These are phyloP conservation scores for Carex scoparia DNA, from an alignment of 176 grass and related monocot species.

Conservation along the genomic window DNA sequence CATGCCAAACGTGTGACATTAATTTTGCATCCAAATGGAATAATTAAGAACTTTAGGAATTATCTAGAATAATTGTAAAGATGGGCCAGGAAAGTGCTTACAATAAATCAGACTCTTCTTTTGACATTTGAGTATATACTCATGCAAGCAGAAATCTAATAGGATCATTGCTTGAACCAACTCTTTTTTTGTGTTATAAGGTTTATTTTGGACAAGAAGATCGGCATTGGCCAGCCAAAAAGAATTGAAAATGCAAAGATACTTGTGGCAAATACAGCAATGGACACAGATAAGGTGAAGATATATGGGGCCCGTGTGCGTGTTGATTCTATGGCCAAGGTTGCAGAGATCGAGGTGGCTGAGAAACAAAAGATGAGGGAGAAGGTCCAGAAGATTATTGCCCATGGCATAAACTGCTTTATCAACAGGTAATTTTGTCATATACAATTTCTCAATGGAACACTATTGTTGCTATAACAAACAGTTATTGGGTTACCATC, in stretches of 20 bases:
- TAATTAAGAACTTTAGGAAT: neutral
- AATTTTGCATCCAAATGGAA: neutral
- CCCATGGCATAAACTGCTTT: constrained; percentile 86
- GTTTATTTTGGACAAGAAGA: constrained; percentile 99
- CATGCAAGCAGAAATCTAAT: neutral
- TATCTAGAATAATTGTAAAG: neutral
- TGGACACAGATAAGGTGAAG: constrained; percentile 99
- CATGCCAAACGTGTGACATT: neutral
- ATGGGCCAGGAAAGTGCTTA: neutral
- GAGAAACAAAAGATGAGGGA: constrained; percentile 98
- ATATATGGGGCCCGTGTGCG: constrained; percentile 92
- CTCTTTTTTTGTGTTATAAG: constrained; percentile 31
- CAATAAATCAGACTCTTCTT: neutral
- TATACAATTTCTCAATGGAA: neutral
- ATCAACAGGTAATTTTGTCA: constrained; percentile 41
- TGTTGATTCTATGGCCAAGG: constrained; percentile 87
- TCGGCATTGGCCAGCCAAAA: constrained; percentile 92
- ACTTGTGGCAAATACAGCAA: constrained; percentile 93
- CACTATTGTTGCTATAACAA: neutral
- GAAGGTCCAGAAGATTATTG: constrained; percentile 92
- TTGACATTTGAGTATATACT: neutral
- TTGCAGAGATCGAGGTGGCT: constrained; percentile 85
- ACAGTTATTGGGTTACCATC: neutral
- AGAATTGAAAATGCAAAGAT: constrained; percentile 92
- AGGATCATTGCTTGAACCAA: neutral